phyloP scores from a whole-genome alignment of 1,284 basidiomycete species.

The Boletus mariae region DNA sequence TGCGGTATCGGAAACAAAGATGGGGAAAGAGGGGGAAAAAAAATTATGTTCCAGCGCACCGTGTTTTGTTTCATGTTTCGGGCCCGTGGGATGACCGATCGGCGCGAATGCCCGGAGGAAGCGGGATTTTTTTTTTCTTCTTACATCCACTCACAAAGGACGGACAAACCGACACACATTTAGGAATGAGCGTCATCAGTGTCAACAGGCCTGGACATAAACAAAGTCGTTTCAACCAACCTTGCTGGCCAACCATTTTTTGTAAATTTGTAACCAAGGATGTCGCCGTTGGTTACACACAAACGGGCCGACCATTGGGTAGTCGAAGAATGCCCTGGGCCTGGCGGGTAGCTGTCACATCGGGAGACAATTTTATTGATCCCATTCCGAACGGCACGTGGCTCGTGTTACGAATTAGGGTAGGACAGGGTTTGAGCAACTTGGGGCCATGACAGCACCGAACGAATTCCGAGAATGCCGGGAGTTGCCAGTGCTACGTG shows the following conservation, averaged over 20 bases:
- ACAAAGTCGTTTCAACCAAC: background rate
- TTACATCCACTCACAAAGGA: background rate
- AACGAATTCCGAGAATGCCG: background rate
- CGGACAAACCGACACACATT: background rate
- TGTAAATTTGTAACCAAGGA: too few species aligned
- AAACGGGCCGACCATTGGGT: background rate
- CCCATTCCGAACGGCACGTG: background rate
- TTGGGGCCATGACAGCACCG: too few species aligned
- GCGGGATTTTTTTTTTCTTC: background rate
- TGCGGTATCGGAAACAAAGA: slow-evolving; percentile 3
- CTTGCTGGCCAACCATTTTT: background rate
- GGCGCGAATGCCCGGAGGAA: background rate
- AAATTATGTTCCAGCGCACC: background rate
- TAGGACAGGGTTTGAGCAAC: background rate
- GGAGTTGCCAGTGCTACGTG: background rate
- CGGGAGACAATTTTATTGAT: background rate
- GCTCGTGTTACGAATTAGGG: background rate
- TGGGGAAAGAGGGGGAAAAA: background rate
- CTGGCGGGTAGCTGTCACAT: background rate
- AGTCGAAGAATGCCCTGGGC: background rate
- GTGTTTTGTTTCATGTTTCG: slow-evolving; percentile 14
- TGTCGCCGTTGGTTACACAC: too few species aligned
- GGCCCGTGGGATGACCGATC: slow-evolving; percentile 1
- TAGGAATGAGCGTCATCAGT: background rate
- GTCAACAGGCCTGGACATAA: background rate